Conservation (phyloP, 106 monocot species). For the Agapanthus africanus region DNA sequence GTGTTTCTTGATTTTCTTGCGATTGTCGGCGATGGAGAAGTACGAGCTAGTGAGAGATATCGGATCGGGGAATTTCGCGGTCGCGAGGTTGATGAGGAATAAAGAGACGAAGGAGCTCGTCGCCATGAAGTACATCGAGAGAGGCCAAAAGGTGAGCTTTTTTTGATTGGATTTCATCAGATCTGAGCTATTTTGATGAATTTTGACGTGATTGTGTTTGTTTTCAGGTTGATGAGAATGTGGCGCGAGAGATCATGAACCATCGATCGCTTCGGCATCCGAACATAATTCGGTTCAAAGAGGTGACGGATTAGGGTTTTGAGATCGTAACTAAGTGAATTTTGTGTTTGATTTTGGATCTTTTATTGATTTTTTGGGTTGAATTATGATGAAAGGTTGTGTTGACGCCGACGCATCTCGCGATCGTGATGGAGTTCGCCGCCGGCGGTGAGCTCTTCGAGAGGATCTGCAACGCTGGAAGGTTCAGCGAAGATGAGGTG, state of each 20-base stretch:
- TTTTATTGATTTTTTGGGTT: no score
- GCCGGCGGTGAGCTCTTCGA: conserved; percentile 97
- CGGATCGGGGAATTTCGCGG: conserved; percentile 91
- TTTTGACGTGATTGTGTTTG: no score
- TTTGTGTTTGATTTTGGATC: no score
- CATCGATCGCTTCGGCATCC: conserved; percentile 82
- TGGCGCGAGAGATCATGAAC: conserved; percentile 89
- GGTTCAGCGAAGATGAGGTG: conserved; percentile 92
- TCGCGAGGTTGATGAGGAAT: conserved; percentile 88
- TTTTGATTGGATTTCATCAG: no score
- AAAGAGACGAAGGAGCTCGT: conserved; percentile 95
- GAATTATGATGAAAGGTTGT: conserved; percentile 85
- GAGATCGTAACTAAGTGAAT: no score
- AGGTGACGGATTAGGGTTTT: conserved; percentile 30
- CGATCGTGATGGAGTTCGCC: conserved; percentile 93
- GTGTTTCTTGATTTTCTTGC: no score
- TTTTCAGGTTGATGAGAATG: conserved; percentile 81
- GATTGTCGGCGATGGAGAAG: no score
- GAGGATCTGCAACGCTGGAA: conserved; percentile 70
- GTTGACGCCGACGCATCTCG: conserved; percentile 74
- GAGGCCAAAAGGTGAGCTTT: conserved; percentile 24
- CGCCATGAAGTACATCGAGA: conserved; percentile 91
- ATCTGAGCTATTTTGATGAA: no score
- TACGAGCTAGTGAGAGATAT: conserved; percentile 61
- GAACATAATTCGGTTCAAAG: conserved; percentile 93